Evolutionary conservation across 768 basidiomycete species (phyloP), one percentile per base, ranked within the genome.

Genomic region (Clitopilus hobsonii): DNA sequence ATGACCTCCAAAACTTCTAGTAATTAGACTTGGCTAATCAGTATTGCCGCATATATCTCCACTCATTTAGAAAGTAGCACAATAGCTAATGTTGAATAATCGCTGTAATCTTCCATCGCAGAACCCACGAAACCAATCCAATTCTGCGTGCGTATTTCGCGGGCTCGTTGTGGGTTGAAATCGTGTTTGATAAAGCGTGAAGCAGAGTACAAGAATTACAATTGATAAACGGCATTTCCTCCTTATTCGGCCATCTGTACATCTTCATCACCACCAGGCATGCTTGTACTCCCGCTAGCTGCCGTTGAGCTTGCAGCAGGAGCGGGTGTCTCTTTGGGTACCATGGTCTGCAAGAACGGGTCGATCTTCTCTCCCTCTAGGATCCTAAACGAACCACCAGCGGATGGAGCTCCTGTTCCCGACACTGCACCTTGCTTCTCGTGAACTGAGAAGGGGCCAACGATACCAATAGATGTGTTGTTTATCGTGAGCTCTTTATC

Each of bases 401-500:
- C 72, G 10, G 41, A 45, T 18, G 41, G 41, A 18, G 41, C 41
- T 18, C 41, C 41, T 16, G 41, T 45, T 11, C 41, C 41, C 10
- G 41, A 45, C n/a, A 45, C 41, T 2, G 78, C 74, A 18, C 74
- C 74, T 49, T 61, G 67, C 38, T 69, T 76, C 71, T 93, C 86
- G 56, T 84, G 74, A 28, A 70, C 65, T 61, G 86, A 82, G 26
- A 78, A 72, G 10, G 88, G 81, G 8, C 96, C 96, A 56, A 98
- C 79, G 65, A 99, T 91, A 26, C 94, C 95, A 61, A 98, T 86
- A 1, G 91, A 94, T 1, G 97, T 99, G 76, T 99, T 99, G 68
- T 89, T 84, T 61, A 87, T 75, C 16, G 87, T 94, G 54, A 98
- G 85, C 64, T 91, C 94, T 71, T 99, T 99, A 76, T 98, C 97